phyloP scores from a whole-genome alignment of 306 rosid genomes.

The Cicer bijugum region DNA sequence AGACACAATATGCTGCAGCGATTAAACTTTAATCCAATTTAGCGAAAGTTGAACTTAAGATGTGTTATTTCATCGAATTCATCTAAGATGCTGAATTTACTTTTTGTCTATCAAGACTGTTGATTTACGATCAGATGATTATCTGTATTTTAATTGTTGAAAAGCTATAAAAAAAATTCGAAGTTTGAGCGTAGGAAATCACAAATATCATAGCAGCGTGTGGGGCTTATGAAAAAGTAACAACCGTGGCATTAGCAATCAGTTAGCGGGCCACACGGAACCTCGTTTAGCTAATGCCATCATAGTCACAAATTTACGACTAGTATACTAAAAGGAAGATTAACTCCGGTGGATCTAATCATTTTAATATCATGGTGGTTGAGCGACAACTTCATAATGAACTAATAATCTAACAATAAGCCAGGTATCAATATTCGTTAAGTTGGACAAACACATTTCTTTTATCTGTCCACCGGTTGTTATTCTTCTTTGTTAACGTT shows the following conservation, averaged over 20 bases:
- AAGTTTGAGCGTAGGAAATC: not conserved
- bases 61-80: too few relatives aligned
- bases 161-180: not conserved
- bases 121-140: too few relatives aligned
- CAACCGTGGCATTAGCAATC: not conserved
- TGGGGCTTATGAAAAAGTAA: not conserved
- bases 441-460: constrained; percentile 4
- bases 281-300: constrained; percentile 13
- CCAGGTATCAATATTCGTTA: constrained; percentile 8
- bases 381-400: not conserved
- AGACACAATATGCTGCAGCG: too few relatives aligned
- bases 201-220: not conserved
- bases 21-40: too few relatives aligned
- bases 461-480: constrained; percentile 15
- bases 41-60: too few relatives aligned
- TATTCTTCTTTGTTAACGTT: not conserved
- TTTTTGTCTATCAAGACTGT: too few relatives aligned
- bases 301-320: not conserved
- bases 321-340: constrained; percentile 1
- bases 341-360: constrained; percentile 25
- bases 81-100: too few relatives aligned
- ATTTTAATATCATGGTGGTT: constrained; percentile 44
- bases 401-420: not conserved
- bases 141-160: not conserved
- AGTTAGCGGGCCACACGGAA: constrained; percentile 1